Conservation (phyloP, 73 alveolate genomes). For the Effrenium voratum region DNA sequence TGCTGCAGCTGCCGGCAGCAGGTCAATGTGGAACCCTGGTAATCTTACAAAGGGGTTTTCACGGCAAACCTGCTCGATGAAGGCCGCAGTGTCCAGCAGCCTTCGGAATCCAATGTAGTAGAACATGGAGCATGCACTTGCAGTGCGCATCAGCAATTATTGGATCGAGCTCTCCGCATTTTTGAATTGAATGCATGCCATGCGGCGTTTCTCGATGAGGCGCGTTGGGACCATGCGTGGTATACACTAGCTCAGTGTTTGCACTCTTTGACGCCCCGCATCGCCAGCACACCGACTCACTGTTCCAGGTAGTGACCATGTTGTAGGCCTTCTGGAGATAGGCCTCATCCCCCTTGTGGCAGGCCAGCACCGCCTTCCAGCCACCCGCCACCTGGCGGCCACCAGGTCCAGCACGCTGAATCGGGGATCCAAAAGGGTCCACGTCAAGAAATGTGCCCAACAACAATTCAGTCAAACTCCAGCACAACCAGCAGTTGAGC, state of each 20-base stretch:
- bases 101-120: too few relatives aligned
- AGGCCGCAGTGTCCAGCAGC: too few relatives aligned
- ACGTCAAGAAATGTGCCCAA: background rate
- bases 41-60: too few relatives aligned
- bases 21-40: too few relatives aligned
- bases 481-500: background rate
- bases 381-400: conserved; percentile 1
- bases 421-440: too few relatives aligned
- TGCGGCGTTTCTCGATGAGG: background rate
- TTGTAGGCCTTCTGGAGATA: background rate
- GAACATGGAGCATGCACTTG: too few relatives aligned
- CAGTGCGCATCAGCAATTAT: too few relatives aligned
- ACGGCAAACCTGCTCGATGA: too few relatives aligned
- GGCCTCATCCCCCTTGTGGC: background rate
- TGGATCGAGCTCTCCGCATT: background rate
- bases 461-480: background rate
- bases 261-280: conserved; percentile 16
- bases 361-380: background rate
- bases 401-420: background rate
- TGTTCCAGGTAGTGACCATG: background rate
- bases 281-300: conserved; percentile 18
- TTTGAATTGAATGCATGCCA: background rate
- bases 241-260: background rate
- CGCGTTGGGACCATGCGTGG: background rate
- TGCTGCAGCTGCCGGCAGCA: too few relatives aligned